A percentile compares a stretch with the other conserved stretches of the same genome.
Evolutionary conservation across 2,329 filamentous ascomycete species (phyloP).

Genomic region (Diplodia sapinea): DNA sequence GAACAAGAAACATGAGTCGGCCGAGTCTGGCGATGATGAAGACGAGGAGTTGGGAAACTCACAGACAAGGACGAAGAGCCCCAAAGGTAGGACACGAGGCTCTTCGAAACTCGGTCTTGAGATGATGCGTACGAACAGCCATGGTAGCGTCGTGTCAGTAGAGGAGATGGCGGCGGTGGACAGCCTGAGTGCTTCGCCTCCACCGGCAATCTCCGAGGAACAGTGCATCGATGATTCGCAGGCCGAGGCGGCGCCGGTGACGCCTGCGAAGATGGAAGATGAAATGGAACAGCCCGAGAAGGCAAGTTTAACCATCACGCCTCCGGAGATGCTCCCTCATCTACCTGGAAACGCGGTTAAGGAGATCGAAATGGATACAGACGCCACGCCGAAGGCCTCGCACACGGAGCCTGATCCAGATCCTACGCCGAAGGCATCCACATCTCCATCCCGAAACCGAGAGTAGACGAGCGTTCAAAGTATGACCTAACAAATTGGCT

Average conservation of each 20-base stretch:
- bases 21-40: conserved; percentile 91
- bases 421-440: conserved; percentile 49
- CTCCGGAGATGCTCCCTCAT: conserved; percentile 58
- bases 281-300: neutral
- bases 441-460: conserved; percentile 15
- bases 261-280: conserved; percentile 2
- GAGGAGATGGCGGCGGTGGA: conserved; percentile 51
- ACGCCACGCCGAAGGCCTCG: conserved; percentile 48
- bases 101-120: conserved; percentile 88
- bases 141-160: conserved; percentile 71
- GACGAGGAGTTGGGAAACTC: conserved; percentile 81
- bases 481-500: conserved; percentile 30
- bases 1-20: conserved; percentile 72
- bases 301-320: conserved; percentile 49
- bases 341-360: conserved; percentile 50
- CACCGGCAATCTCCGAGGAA: conserved; percentile 52
- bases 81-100: conserved; percentile 52
- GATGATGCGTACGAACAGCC: conserved; percentile 97
- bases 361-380: conserved; percentile 46
- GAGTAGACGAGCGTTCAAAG: conserved; percentile 4
- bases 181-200: conserved; percentile 45
- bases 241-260: conserved; percentile 37
- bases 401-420: conserved; percentile 49
- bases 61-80: conserved; percentile 58
- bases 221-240: conserved; percentile 37